phyloP scores from a whole-genome alignment of 2,329 filamentous ascomycete species.

The Neofusicoccum sp. region DNA sequence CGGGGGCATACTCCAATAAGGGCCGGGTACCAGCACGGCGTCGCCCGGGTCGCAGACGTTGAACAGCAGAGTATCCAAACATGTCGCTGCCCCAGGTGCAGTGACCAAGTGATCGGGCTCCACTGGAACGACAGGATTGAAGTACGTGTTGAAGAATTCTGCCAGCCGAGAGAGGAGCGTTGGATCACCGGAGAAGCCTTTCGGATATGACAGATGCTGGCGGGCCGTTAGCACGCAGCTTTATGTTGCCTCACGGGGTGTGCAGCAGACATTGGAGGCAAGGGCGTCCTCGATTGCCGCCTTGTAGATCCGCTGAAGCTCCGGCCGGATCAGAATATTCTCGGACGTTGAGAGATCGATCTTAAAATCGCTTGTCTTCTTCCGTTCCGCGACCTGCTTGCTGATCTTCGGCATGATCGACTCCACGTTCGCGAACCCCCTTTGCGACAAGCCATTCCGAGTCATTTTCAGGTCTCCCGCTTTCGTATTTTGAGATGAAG shows the following conservation, averaged over 20 bases:
- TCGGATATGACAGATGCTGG: slow-evolving; percentile 23
- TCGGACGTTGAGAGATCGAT: slow-evolving; percentile 28
- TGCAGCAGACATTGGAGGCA: background rate
- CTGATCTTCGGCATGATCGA: slow-evolving; percentile 24
- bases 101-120: slow-evolving; percentile 23
- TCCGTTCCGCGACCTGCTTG: slow-evolving; percentile 19
- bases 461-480: background rate
- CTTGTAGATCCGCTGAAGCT: slow-evolving; percentile 23
- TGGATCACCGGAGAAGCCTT: slow-evolving; percentile 24
- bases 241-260: background rate
- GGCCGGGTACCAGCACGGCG: slow-evolving; percentile 30
- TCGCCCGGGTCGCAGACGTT: slow-evolving; percentile 37
- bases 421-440: slow-evolving; percentile 20
- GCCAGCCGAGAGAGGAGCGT: slow-evolving; percentile 23
- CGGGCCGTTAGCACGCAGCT: background rate
- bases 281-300: slow-evolving; percentile 19
- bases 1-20: slow-evolving; percentile 30
- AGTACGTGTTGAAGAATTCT: slow-evolving; percentile 29
- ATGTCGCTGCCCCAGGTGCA: slow-evolving; percentile 22
- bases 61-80: slow-evolving; percentile 31
- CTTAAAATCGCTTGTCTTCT: slow-evolving; percentile 3
- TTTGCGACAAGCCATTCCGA: slow-evolving; percentile 25
- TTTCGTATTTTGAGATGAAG: background rate
- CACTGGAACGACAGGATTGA: slow-evolving; percentile 26
- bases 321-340: slow-evolving; percentile 25